phyloP scores from a whole-genome alignment of 768 basidiomycete species.

The Panaeolus cyanescens region DNA sequence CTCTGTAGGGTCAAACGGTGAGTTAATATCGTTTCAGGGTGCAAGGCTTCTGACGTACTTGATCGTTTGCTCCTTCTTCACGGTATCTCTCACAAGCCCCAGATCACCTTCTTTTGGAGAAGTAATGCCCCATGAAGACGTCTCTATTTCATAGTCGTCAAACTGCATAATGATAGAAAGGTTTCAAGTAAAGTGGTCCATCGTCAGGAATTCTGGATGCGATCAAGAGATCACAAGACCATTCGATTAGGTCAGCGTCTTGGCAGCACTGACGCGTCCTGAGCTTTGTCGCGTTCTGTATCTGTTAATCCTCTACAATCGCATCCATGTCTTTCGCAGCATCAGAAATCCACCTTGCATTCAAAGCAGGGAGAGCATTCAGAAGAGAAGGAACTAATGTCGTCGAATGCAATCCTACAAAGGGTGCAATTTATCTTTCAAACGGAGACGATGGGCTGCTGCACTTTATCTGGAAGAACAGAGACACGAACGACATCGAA shows the following conservation, averaged over 20 bases:
- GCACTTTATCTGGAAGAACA: conserved; percentile 81
- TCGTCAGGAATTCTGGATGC: too few relatives aligned
- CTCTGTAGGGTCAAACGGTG: conserved; percentile 46
- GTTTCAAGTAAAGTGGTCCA: background rate
- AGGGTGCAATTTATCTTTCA: conserved; percentile 72
- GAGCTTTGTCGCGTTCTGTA: conserved; percentile 19
- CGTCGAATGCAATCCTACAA: conserved; percentile 67
- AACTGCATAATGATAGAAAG: conserved; percentile 41
- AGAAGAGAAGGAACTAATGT: conserved; percentile 65
- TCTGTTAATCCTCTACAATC: conserved; percentile 3
- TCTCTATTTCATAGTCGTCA: conserved; percentile 35
- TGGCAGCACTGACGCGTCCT: conserved; percentile 46
- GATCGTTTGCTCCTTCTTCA: conserved; percentile 75
- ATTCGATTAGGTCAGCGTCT: background rate
- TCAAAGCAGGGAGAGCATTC: conserved; percentile 78
- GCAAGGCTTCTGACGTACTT: conserved; percentile 51
- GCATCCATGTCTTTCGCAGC: conserved; percentile 23
- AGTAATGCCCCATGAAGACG: conserved; percentile 51
- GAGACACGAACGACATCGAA: conserved; percentile 57
- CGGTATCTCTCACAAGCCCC: conserved; percentile 62
- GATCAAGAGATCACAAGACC: background rate
- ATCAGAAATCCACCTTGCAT: conserved; percentile 49
- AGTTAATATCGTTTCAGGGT: background rate
- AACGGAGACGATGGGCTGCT: conserved; percentile 76
- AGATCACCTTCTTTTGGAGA: conserved; percentile 52